Percentiles rank a stretch among this genome's conserved stretches.
These are phyloP conservation scores for Roridomyces roridus DNA, from an alignment of 768 basidiomycete genomes.

Conservation along the genomic window DNA sequence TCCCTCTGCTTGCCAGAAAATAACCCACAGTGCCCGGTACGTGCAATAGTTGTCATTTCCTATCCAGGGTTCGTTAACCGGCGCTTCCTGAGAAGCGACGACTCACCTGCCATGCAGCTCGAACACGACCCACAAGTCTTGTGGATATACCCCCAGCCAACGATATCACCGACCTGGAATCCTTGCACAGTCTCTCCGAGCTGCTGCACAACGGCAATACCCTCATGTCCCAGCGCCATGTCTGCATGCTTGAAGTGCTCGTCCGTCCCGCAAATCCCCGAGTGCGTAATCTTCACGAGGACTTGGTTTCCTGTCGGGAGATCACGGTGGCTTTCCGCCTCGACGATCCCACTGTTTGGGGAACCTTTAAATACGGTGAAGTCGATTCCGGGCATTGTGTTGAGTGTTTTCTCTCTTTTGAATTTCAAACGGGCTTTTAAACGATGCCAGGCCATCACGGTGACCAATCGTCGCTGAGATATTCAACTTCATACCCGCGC, in stretches of 20 bases:
- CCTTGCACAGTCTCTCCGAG: slow-evolving; percentile 28
- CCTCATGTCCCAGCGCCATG: slow-evolving; percentile 46
- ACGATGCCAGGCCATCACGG: neutral
- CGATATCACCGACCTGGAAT: slow-evolving; percentile 36
- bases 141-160: no score
- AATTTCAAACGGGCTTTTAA: neutral
- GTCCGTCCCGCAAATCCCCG: slow-evolving; percentile 45
- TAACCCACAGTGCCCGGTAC: neutral
- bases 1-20: neutral
- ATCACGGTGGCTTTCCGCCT: neutral
- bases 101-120: slow-evolving; percentile 35
- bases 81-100: no score
- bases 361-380: slow-evolving; percentile 8
- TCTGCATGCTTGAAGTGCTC: slow-evolving; percentile 36
- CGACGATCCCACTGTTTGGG: neutral
- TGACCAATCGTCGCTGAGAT: no score
- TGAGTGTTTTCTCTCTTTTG: neutral
- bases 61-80: neutral
- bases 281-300: slow-evolving; percentile 20
- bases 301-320: slow-evolving; percentile 1
- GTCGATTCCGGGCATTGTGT: no score
- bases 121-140: slow-evolving; percentile 37
- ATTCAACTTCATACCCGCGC: no score
- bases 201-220: slow-evolving; percentile 38
- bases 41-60: slow-evolving; percentile 12